Conservation (phyloP, 192 early-diverging fungal species). For the Dimargaris verticillata region DNA sequence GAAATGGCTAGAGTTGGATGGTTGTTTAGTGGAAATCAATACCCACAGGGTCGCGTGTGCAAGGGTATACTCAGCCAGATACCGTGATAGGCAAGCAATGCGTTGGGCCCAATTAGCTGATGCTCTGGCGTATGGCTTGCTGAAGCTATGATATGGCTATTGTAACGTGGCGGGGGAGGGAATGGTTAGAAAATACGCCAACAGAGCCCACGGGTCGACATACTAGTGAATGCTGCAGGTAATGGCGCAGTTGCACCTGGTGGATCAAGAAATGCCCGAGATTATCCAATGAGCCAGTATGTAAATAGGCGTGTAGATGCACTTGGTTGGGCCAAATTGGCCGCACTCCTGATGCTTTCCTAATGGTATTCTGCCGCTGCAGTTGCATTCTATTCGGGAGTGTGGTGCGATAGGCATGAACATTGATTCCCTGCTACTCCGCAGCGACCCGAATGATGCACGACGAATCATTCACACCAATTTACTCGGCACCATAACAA, state of each 20-base stretch:
- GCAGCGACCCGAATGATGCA: conserved; percentile 26
- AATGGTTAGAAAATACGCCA: background rate
- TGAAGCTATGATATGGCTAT: no score
- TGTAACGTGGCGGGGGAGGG: no score
- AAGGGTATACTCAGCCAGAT: no score
- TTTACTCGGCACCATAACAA: conserved; percentile 47
- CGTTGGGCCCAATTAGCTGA: no score
- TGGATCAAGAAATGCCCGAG: background rate
- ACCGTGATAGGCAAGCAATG: no score
- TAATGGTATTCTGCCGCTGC: background rate
- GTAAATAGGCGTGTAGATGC: no score
- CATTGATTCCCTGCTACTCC: conserved; percentile 31
- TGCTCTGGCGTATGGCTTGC: no score
- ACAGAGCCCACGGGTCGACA: conserved; percentile 13
- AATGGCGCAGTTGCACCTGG: background rate
- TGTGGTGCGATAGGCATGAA: conserved; percentile 27
- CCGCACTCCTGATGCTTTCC: background rate
- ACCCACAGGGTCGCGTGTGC: no score
- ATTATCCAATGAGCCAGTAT: no score
- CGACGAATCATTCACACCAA: conserved; percentile 45
- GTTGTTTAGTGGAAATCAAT: no score
- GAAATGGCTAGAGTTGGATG: no score
- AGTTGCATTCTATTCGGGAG: conserved; percentile 18
- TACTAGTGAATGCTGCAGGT: conserved; percentile 36
- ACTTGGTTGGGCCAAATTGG: background rate